Conservation (phyloP, 805 yeast species). For the Saccharomyces jurei region DNA sequence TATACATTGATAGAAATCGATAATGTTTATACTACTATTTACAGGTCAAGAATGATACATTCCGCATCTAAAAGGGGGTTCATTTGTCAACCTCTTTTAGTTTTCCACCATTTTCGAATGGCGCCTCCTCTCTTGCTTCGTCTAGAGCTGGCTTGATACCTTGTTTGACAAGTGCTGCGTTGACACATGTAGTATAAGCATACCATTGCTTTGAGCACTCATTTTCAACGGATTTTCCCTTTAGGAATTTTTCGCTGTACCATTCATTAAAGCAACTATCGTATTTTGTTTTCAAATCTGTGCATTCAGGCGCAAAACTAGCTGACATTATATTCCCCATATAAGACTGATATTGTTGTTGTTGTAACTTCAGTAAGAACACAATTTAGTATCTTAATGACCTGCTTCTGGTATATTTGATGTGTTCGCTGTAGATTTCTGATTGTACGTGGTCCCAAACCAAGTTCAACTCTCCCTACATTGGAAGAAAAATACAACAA, state of each 20-base stretch:
- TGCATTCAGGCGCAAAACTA: constrained; percentile 96
- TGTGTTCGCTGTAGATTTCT: neutral
- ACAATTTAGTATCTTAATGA: neutral
- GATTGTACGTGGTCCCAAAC: neutral
- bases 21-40: neutral
- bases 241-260: constrained; percentile 81
- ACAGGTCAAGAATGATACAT: neutral
- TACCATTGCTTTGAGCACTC: constrained; percentile 90
- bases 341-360: neutral
- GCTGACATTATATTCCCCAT: constrained; percentile 76
- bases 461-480: neutral
- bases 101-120: constrained; percentile 65
- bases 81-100: constrained; percentile 13
- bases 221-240: constrained; percentile 50
- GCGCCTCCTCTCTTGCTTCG: constrained; percentile 84
- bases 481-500: neutral
- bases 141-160: constrained; percentile 79
- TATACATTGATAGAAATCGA: neutral
- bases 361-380: neutral
- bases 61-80: neutral
- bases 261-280: constrained; percentile 91
- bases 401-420: neutral
- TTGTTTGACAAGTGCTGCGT: constrained; percentile 57
- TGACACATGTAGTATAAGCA: constrained; percentile 80
- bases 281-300: constrained; percentile 73